Base-by-base conservation (phyloP, 306 rosid genomes). In the Lathyrus aphaca region DNA sequence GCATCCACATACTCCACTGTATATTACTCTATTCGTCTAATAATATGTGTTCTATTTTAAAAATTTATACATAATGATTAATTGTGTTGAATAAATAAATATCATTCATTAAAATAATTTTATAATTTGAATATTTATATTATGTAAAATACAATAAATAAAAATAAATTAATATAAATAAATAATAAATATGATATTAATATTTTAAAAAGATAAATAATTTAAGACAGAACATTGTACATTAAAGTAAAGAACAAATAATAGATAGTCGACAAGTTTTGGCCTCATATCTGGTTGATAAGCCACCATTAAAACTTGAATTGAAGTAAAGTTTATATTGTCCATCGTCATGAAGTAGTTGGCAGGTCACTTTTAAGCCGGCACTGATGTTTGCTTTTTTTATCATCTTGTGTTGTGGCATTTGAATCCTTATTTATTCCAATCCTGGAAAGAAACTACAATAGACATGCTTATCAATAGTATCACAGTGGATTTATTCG, bases 351-450 rank as follows among this genome's bases (percentile, higher is more conserved):
- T 35, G 63, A 69, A 64, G 80, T 71, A 40, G 83, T 74, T 71
- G 74, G 73, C 8, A 32, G 18, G 78, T 77, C 69, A 77, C 84
- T 64, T 64, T 50, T 50, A 32, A 60, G 66, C 19, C 69, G 35
- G 76, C 79, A 74, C 48, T 66, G 12, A 11, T 61, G 18, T 64
- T 64, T 16, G 38, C 55, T 46, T 64, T 64, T 58, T 25, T 29
- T 39, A 58, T 57, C 37, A 71, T 71, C 66, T 40, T 13, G 62
- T 16, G 62, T 45, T 45, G 29, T 73, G 57, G 51, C 73, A 30
- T 51, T 69, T 54, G 27, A 60, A 61, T 69, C 67, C 72, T 69
- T 81, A 18, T 50, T 50, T 8, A 8, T 17, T 50, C 56, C 23
- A 11, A 18, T 50, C 56, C 29, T 50, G 6, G 21, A 7, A 46